Conservation (phyloP, 1,284 basidiomycete species). For the Cerrena zonata region DNA sequence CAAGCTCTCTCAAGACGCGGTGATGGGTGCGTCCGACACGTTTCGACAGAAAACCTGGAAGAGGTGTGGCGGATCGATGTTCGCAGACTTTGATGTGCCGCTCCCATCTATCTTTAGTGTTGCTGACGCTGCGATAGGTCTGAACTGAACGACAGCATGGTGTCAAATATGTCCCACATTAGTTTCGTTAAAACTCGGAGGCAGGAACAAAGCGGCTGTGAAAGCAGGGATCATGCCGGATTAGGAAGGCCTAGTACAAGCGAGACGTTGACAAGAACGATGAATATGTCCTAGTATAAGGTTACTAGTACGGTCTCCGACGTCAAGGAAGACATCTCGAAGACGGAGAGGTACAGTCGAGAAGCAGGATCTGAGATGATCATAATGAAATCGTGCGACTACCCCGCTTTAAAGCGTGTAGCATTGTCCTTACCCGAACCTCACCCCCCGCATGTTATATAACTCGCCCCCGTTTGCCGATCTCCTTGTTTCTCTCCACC, state of each 20-base stretch:
- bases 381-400: background rate
- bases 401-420: background rate
- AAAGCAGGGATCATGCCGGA: background rate
- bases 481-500: background rate
- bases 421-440: background rate
- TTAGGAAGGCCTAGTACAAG: background rate
- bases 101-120: background rate
- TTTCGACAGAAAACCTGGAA: background rate
- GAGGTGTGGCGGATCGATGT: background rate
- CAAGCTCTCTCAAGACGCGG: too few species aligned
- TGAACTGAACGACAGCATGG: background rate
- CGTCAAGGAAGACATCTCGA: background rate
- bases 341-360: background rate
- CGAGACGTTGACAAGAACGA: too few species aligned
- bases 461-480: background rate
- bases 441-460: background rate
- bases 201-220: background rate
- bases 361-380: background rate
- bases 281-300: too few species aligned
- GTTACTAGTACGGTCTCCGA: background rate
- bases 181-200: background rate
- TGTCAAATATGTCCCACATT: background rate
- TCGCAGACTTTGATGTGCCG: background rate
- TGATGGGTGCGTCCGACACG: too few species aligned
- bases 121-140: too few species aligned